Evolutionary conservation across 2,329 filamentous ascomycete species (phyloP), one percentile per base, ranked within the genome.

Genomic region (Xylariaceae sp.): DNA sequence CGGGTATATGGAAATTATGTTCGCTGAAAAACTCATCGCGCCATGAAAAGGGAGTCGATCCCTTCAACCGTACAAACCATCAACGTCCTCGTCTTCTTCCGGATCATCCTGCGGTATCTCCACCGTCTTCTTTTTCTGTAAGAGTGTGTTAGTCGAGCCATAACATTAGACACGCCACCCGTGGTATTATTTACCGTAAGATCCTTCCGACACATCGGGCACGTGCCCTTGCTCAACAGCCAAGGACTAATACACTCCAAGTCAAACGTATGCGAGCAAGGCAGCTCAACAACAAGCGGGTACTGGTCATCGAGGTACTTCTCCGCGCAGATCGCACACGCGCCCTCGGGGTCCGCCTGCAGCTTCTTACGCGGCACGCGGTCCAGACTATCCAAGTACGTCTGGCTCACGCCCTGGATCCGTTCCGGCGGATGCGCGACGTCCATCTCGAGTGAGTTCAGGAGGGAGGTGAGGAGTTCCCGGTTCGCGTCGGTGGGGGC

Each of bases 161-260:
- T 11, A 10, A 44, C 35, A 42, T 9, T 13, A 15, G 23, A 48
- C 17, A 37, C 30, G 17, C 2, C 17, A 18, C 17, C 17, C 2
- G 17, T 39, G 15, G 18, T n/a, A 15, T 18, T 18, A 18, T 18
- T 18, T 45, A 64, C 62, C 55, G 76, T 78, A 73, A 88, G 73
- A 67, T 85, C 82, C 70, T 81, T 78, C 61, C 85, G 75, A 71
- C 85, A 87, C 74, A 87, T 76, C 45, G 85, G 85, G 70, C 85
- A 88, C 37, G 78, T 86, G 44, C 85, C 85, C 72, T 87, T 85
- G 67, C 82, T 79, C 70, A 80, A 75, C 70, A 88, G 70, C 85
- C 85, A 88, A 5, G 85, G 85, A 2, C 79, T 82, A 1, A 88
- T 83, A 67, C 85, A 88, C 73, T 88, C 85, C n/a, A 88, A 72